Evolutionary conservation across 2,329 filamentous ascomycete genomes (phyloP).

Genomic region (Monosporascus cannonballus): DNA sequence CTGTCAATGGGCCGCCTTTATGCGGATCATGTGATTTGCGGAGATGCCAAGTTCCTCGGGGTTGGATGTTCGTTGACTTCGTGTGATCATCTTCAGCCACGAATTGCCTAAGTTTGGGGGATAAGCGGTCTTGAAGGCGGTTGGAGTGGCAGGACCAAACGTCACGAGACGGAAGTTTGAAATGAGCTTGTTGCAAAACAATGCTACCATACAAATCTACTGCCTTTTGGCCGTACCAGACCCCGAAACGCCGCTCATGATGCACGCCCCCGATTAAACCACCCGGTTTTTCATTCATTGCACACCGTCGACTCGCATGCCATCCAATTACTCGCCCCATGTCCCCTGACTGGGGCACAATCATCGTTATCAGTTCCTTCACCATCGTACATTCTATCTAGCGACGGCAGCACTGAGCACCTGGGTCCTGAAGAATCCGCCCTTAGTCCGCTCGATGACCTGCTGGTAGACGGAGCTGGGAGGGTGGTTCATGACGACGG

Average conservation of each 20-base stretch:
- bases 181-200: constrained; percentile 11
- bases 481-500: constrained; percentile 98
- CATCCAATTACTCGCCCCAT: constrained; percentile 7
- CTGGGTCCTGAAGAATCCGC: constrained; percentile 96
- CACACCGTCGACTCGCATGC: constrained; percentile 8
- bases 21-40: too few species aligned
- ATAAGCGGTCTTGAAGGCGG: background rate
- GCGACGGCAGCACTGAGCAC: constrained; percentile 70
- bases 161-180: background rate
- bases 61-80: too few species aligned
- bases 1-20: too few species aligned
- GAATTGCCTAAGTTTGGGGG: background rate
- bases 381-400: constrained; percentile 31
- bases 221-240: constrained; percentile 19
- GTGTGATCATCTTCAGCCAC: background rate
- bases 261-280: constrained; percentile 21
- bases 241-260: constrained; percentile 22
- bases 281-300: constrained; percentile 9
- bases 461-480: constrained; percentile 98
- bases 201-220: constrained; percentile 25
- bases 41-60: too few species aligned
- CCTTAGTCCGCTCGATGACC: constrained; percentile 98
- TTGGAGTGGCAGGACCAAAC: background rate
- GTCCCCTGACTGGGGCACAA: background rate
- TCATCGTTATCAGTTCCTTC: constrained; percentile 12